These are phyloP conservation scores for Diaporthe longicolla DNA, from an alignment of 2,329 filamentous ascomycete genomes.

Conservation along the genomic window DNA sequence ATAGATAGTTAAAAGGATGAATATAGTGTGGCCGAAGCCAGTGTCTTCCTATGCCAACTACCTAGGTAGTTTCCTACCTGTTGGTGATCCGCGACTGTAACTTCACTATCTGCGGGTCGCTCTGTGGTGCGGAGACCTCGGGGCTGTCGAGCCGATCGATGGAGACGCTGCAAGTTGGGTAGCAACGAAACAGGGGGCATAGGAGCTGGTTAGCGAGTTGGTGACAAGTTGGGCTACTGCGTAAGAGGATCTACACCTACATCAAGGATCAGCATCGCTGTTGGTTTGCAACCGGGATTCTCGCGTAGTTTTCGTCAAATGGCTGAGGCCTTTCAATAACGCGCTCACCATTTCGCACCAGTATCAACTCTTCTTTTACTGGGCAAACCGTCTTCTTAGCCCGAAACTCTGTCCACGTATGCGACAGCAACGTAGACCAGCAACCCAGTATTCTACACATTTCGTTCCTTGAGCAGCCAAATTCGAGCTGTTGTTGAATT, in stretches of 20 bases:
- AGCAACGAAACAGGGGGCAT: too few relatives aligned
- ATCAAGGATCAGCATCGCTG: not conserved
- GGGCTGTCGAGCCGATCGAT: too few relatives aligned
- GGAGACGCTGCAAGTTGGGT: too few relatives aligned
- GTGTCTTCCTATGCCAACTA: too few relatives aligned
- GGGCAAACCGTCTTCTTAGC: not conserved
- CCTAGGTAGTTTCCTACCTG: too few relatives aligned
- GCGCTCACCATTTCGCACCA: not conserved
- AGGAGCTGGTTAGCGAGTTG: not conserved
- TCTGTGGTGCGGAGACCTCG: too few relatives aligned
- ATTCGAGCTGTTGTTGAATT: too few relatives aligned
- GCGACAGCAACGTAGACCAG: not conserved
- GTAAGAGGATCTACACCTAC: not conserved
- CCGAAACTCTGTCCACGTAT: not conserved
- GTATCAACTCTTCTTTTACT: not conserved
- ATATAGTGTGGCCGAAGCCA: too few relatives aligned
- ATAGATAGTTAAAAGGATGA: too few relatives aligned
- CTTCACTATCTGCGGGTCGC: too few relatives aligned
- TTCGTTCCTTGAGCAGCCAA: not conserved
- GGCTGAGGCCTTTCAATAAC: fast-evolving
- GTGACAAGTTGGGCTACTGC: not conserved
- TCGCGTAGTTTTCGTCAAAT: not conserved
- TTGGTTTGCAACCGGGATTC: not conserved
- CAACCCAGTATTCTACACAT: not conserved
- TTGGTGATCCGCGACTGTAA: too few relatives aligned